Conservation (phyloP, 257 asterid species). For the Gynochthodes officinalis region DNA sequence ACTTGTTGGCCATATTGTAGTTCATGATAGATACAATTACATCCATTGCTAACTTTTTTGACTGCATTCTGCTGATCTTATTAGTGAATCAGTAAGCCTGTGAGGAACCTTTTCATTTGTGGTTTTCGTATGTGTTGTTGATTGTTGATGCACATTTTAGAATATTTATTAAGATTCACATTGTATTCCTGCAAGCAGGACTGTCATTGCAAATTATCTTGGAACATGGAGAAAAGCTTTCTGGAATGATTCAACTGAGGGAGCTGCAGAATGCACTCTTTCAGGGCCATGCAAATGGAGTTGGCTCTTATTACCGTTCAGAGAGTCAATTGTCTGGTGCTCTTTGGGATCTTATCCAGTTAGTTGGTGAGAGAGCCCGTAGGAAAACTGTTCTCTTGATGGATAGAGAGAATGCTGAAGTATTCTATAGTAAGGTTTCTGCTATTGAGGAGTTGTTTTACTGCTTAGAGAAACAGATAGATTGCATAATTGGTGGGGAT, state of each 20-base stretch:
- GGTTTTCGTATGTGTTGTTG: too few relatives aligned
- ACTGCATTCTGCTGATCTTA: not conserved
- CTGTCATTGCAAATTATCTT: slow-evolving; percentile 72
- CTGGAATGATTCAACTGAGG: slow-evolving; percentile 78
- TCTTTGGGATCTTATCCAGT: slow-evolving; percentile 94
- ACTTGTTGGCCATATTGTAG: not conserved
- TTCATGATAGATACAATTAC: not conserved
- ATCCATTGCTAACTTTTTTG: not conserved
- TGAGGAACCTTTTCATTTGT: not conserved
- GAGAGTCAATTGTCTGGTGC: slow-evolving; percentile 65
- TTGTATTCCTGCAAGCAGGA: slow-evolving; percentile 47
- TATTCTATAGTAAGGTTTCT: slow-evolving; percentile 89
- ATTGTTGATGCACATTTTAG: not conserved
- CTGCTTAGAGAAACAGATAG: slow-evolving; percentile 77
- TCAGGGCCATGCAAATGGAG: slow-evolving; percentile 54
- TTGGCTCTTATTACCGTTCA: slow-evolving; percentile 49
- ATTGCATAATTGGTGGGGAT: slow-evolving; percentile 46
- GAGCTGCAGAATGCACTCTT: slow-evolving; percentile 64
- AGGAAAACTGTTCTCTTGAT: slow-evolving; percentile 84
- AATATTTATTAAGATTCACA: not conserved
- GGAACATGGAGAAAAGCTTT: slow-evolving; percentile 96
- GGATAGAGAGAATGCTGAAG: slow-evolving; percentile 99
- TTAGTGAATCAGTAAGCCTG: not conserved
- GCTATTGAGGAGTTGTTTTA: slow-evolving; percentile 78
- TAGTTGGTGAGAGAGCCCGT: slow-evolving; percentile 92